These are phyloP conservation scores for Saprolegnia diclina DNA, from an alignment of 352 stramenopile genomes.

Conservation along the genomic window DNA sequence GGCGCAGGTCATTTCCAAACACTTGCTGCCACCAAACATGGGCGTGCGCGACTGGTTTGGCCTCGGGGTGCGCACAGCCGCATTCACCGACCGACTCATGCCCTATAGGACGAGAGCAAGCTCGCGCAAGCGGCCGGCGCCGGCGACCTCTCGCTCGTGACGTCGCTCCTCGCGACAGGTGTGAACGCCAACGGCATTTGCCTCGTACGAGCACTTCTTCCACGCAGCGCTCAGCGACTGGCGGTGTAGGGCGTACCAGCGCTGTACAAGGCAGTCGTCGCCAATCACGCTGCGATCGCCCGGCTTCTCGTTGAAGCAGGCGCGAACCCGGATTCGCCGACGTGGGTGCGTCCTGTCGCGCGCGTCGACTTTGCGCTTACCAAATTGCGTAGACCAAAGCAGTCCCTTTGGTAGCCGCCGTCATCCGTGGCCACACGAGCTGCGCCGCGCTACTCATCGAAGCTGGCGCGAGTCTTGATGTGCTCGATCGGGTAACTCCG, in stretches of 20 bases:
- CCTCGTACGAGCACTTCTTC: neutral
- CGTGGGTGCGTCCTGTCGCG: neutral
- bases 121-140: neutral
- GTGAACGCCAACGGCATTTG: neutral
- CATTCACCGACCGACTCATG: too few relatives aligned
- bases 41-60: constrained; percentile 5
- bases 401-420: neutral
- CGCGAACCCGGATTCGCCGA: neutral
- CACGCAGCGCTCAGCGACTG: neutral
- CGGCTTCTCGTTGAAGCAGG: neutral
- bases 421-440: neutral
- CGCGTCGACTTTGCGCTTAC: neutral
- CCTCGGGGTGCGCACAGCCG: neutral
- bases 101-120: neutral
- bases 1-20: neutral
- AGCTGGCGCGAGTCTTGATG: neutral
- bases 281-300: neutral
- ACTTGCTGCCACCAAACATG: neutral
- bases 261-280: neutral
- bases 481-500: neutral
- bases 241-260: neutral
- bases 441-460: neutral
- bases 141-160: neutral
- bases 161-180: neutral
- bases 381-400: neutral